Evolutionary conservation across 176 grass and related monocot species (phyloP), one percentile per base, ranked within the genome.

Genomic region (Bromus sterilis): DNA sequence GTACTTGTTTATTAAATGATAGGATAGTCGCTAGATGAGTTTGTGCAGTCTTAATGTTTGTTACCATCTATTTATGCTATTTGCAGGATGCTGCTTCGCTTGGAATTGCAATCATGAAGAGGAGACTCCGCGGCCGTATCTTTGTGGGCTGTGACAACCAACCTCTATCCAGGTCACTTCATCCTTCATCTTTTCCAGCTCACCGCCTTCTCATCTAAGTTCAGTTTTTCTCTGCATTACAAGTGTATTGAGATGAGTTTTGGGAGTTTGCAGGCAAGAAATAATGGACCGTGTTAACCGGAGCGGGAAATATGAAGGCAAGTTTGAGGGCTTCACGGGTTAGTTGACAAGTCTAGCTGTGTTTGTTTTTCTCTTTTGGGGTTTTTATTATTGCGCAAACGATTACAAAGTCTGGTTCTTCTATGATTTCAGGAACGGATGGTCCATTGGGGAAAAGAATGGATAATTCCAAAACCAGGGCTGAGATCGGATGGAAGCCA

Each of bases 381-480:
- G 9, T 70, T 48, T n/a, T n/a, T n/a, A n/a, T n/a, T 31, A n/a
- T 41, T 31, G 14, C 14, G 2, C 16, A 31, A 2, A 48, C 13
- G 83, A 64, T 73, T 74, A 15, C 13, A 3, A 69, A 43, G 12
- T 15, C 5, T 26, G 24, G 24, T 55, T 83, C 56, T 71, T 16
- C 20, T 59, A 74, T 80, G 40, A 78, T 21, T 56, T 26, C 44
- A 97, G 95, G 86, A 11, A 84, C 83, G 70, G 86, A 91, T 79
- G 92, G 84, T 68, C 92, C 90, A 34, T 46, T 97, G 56, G 90
- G 95, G 58, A 97, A 97, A 81, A 97, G 78, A 71, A 87, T 94
- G 78, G 86, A 91, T 51, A 98, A 98, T 56, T 87, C 86, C 24
- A 93, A 89, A 89, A 98, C 95, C 73, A 86, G 90, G 49, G 82